A percentile compares a stretch with the other conserved stretches of the same genome.
These are phyloP conservation scores for Macrocybe sp. DNA, from an alignment of 1,284 basidiomycete species.

Conservation along the genomic window DNA sequence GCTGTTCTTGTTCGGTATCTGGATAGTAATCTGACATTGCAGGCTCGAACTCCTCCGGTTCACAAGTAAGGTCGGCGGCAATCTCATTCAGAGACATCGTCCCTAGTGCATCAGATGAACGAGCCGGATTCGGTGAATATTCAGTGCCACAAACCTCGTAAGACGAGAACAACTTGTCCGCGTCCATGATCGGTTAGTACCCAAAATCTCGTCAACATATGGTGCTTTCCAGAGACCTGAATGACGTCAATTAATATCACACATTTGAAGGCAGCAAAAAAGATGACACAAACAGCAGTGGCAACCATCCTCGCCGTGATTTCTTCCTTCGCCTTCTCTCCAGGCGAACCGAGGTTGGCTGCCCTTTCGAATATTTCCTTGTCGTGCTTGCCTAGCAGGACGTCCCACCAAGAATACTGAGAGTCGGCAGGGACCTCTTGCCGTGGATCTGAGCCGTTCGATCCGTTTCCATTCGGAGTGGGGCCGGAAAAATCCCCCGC, in stretches of 20 bases:
- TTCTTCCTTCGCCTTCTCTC: constrained; percentile 21
- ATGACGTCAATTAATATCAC: constrained; percentile 41
- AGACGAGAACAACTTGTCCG: constrained; percentile 67
- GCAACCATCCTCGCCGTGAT: constrained; percentile 35
- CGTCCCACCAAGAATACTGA: constrained; percentile 75
- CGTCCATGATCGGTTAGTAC: constrained; percentile 73
- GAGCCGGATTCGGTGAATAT: constrained; percentile 3
- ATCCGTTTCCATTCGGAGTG: constrained; percentile 6
- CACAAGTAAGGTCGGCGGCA: constrained; percentile 78
- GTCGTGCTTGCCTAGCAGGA: constrained; percentile 71
- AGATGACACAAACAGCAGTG: constrained; percentile 25
- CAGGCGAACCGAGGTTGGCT: constrained; percentile 20
- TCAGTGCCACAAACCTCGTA: constrained; percentile 41
- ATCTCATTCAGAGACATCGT: constrained; percentile 82
- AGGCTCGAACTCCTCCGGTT: constrained; percentile 62
- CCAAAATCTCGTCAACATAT: constrained; percentile 77
- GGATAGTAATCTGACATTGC: constrained; percentile 24
- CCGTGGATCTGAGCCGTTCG: constrained; percentile 18
- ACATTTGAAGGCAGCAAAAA: constrained; percentile 15
- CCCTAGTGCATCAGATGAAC: constrained; percentile 30
- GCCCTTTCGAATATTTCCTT: constrained; percentile 67
- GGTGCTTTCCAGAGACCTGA: constrained; percentile 42
- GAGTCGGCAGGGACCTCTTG: constrained; percentile 10
- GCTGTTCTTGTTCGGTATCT: constrained; percentile 23
- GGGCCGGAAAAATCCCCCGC: constrained; percentile 28